Evolutionary conservation across 768 basidiomycete species (phyloP), one percentile per base, ranked within the genome.

Genomic region (Lactarius hatsudake): DNA sequence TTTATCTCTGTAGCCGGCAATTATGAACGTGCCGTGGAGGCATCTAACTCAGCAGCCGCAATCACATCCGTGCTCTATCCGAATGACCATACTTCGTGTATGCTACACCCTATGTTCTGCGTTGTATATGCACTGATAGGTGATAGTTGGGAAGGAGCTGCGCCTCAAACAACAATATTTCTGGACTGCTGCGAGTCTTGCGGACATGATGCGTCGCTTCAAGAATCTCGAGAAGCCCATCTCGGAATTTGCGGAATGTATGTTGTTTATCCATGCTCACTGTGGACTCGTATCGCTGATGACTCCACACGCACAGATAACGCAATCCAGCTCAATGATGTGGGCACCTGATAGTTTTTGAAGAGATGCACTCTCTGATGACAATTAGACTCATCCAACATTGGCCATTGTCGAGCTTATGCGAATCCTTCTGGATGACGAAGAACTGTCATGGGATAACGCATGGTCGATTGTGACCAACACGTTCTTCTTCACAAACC

Each of bases 111-210:
- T 9, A 45, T 10, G 17, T 32, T 66, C 26, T 17, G 18, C 56
- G 5, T 28, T 28, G n/a, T 56, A 23, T 26, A 5, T 34, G 59
- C 45, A 26, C 9, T 59, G 43, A 62, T 58, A 32, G 15, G n/a
- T 8, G 12, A 34, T 51, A 91, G 91, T 91, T 65, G 93, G 93
- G 64, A 93, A 93, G 73, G 92, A 93, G 75, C 79, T 93, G 28
- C 87, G 96, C 63, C 83, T 98, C 71, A 96, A 96, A 81, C 96
- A 98, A 73, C 96, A 99, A 79, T 96, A 96, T 79, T 93, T 97
- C 80, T 91, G 94, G 94, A 94, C 93, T 51, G 87, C 91, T 58
- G 91, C 95, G 34, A 90, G 88, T 75, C 82, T 95, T 58, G 84
- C 86, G 58, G 96, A 98, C 74, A 97, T 98, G 74, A 74, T 96